Base-by-base conservation (phyloP, 176 grass and related monocot genomes). In the Lolium multiflorum region DNA sequence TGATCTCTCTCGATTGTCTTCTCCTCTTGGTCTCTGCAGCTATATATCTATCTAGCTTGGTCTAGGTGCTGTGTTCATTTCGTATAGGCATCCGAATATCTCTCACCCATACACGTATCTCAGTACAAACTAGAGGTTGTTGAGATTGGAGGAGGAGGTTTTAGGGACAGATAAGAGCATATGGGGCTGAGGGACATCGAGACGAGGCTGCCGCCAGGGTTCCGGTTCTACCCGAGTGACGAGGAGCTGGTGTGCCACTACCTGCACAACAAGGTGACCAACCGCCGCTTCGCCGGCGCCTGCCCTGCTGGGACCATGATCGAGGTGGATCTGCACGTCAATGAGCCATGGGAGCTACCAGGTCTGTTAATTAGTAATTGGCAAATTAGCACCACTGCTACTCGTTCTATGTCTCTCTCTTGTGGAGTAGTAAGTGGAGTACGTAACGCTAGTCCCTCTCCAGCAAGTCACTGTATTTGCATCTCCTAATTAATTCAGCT, bases 161-260 rank as follows among this genome's bases (percentile, higher is more conserved):
- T 52, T 35, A 21, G 7, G 77, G n/a, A 79, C 9, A 16, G 21
- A 38, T 17, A 54, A 0, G 26, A 20, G 20, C 25, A 94, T 1
- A 69, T 94, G 92, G 92, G 92, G 11, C 70, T 94, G 49, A 87
- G 89, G 76, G 86, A 94, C 79, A 92, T 94, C 72, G 92, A 92
- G 89, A 71, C 77, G 89, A 94, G 87, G 68, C 92, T 94, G 5
- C 92, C 92, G 9, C 92, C 92, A 52, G 92, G 92, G 15, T 94
- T 94, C 84, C 57, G 92, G 39, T 94, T 94, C 85, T 94, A 87
- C 69, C 92, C 92, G 1, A 94, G 87, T 52, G 92, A 94, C 60
- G 92, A 94, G 70, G 92, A 94, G 87, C 87, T 94, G 71, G 89
- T 94, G 55, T 91, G 92, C 82, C 89, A 94, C 84, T 94, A 94